A percentile compares a stretch with the other conserved stretches of the same genome.
Conservation (phyloP, 805 yeast genomes). For the Nakazawaea ambrosiae region DNA sequence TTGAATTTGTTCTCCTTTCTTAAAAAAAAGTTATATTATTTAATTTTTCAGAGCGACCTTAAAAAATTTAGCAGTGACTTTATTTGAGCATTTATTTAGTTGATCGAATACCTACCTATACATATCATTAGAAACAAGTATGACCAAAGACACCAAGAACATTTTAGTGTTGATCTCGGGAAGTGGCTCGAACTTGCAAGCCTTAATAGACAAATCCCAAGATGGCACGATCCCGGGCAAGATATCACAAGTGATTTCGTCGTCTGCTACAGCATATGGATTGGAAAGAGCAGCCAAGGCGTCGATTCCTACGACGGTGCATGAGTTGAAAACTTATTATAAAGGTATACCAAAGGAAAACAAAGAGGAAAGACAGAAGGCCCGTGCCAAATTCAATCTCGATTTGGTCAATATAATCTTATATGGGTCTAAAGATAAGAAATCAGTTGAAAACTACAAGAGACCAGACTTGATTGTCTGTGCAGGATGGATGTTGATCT, state of each 20-base stretch:
- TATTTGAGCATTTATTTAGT: no score
- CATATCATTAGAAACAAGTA: neutral
- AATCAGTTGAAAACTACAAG: conserved; percentile 23
- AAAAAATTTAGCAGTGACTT: no score
- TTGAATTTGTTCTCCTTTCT: no score
- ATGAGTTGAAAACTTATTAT: conserved; percentile 67
- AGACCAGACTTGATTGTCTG: conserved; percentile 87
- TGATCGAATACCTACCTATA: no score
- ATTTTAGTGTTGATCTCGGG: conserved; percentile 88
- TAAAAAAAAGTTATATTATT: no score
- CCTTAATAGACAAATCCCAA: conserved; percentile 69
- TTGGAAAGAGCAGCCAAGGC: conserved; percentile 68
- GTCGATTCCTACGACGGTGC: conserved; percentile 64
- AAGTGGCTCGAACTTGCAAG: conserved; percentile 92
- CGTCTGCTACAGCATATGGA: conserved; percentile 83
- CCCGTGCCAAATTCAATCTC: conserved; percentile 65
- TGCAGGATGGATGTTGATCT: conserved; percentile 97
- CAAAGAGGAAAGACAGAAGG: conserved; percentile 44
- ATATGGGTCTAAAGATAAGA: conserved; percentile 33
- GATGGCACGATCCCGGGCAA: conserved; percentile 32
- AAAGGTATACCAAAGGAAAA: conserved; percentile 68
- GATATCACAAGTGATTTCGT: conserved; percentile 77
- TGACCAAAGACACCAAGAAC: neutral
- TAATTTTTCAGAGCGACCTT: no score
- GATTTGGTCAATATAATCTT: conserved; percentile 71